Percentiles rank a stretch among this genome's conserved stretches.
Evolutionary conservation across 805 yeast genomes (phyloP).

Genomic region (Saturnispora besseyi): DNA sequence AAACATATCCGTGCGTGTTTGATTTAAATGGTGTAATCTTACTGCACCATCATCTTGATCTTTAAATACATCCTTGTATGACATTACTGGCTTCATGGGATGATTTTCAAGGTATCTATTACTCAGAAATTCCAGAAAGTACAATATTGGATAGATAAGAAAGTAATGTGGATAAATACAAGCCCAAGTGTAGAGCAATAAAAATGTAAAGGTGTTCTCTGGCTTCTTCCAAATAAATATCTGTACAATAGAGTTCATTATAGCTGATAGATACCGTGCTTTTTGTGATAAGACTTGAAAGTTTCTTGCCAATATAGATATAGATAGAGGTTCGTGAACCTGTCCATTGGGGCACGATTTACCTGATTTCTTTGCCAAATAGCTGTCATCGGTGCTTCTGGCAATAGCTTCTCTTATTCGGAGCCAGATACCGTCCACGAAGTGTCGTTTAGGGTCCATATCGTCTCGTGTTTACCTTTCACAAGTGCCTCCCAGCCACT

Average conservation of each 20-base stretch:
- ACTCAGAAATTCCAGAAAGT: slow-evolving; percentile 50
- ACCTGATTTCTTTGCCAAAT: background rate
- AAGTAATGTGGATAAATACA: slow-evolving; percentile 67
- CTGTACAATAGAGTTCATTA: background rate
- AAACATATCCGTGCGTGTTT: slow-evolving; percentile 12
- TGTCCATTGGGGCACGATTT: background rate
- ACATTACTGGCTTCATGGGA: slow-evolving; percentile 40
- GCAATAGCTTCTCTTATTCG: background rate
- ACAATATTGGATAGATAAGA: slow-evolving; percentile 50
- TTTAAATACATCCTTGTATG: slow-evolving; percentile 24
- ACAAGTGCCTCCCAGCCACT: background rate
- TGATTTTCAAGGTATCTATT: slow-evolving; percentile 67
- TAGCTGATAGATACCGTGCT: slow-evolving; percentile 38
- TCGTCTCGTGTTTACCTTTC: background rate
- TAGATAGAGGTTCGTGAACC: slow-evolving; percentile 33
- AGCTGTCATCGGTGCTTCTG: background rate
- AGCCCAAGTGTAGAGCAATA: slow-evolving; percentile 54
- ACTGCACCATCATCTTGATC: slow-evolving; percentile 5
- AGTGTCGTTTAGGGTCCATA: background rate
- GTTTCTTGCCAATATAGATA: slow-evolving; percentile 47
- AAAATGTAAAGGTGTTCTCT: slow-evolving; percentile 50
- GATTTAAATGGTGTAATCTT: slow-evolving; percentile 4
- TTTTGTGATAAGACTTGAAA: slow-evolving; percentile 47
- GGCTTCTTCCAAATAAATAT: slow-evolving; percentile 62
- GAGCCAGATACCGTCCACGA: background rate